phyloP scores from a whole-genome alignment of 805 yeast species.

The Pichia heedii region DNA sequence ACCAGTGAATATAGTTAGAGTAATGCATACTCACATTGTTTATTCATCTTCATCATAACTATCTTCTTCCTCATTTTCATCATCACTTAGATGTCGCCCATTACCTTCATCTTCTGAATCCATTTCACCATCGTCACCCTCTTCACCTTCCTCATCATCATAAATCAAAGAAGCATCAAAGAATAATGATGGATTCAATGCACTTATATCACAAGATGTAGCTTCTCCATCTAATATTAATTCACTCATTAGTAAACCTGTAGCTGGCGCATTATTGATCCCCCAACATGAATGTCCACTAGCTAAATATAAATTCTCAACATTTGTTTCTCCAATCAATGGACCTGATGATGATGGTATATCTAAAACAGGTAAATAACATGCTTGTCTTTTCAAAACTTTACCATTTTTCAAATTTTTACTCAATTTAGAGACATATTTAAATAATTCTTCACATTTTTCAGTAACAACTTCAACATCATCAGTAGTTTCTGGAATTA shows the following conservation, averaged over 20 bases:
- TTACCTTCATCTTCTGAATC: constrained; percentile 11
- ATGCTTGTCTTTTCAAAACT: constrained; percentile 79
- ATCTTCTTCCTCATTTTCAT: constrained; percentile 12
- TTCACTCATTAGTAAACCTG: constrained; percentile 91
- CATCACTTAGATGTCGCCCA: constrained; percentile 12
- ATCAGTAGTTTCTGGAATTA: constrained; percentile 88
- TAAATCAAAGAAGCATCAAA: constrained; percentile 57
- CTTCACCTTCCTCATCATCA: constrained; percentile 26
- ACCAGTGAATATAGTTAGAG: neutral
- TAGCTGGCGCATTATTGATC: constrained; percentile 93
- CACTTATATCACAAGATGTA: constrained; percentile 65
- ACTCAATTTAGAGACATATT: constrained; percentile 69
- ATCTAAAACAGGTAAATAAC: constrained; percentile 90
- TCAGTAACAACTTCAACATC: constrained; percentile 83
- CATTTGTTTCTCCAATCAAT: constrained; percentile 87
- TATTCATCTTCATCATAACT: neutral
- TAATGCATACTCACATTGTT: too few species aligned
- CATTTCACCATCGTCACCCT: constrained; percentile 20
- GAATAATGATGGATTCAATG: constrained; percentile 77
- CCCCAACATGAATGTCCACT: constrained; percentile 99
- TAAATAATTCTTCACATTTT: constrained; percentile 81
- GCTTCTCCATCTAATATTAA: constrained; percentile 76
- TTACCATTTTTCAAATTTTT: constrained; percentile 64
- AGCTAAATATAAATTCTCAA: constrained; percentile 66
- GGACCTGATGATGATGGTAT: constrained; percentile 93